Percentiles rank a stretch among this genome's conserved stretches.
Evolutionary conservation across 2,329 filamentous ascomycete genomes (phyloP).

Genomic region (Claviceps sp.): DNA sequence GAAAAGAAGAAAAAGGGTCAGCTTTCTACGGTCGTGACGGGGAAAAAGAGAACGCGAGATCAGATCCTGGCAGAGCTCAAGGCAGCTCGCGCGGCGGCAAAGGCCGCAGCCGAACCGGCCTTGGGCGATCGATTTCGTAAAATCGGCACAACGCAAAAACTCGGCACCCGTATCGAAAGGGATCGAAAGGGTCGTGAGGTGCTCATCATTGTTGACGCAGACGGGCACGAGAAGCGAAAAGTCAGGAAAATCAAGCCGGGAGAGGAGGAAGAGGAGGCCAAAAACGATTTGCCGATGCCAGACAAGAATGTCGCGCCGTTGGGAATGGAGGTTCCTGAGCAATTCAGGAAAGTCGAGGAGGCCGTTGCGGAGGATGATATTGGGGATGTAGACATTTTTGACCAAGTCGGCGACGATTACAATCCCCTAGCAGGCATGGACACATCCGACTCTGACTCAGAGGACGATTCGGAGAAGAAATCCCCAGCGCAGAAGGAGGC

Average conservation of each 20-base stretch:
- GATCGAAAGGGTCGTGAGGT: slow-evolving; percentile 50
- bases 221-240: slow-evolving; percentile 53
- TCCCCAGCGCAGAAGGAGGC: neutral
- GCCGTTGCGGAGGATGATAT: slow-evolving; percentile 31
- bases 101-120: slow-evolving; percentile 35
- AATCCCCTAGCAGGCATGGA: slow-evolving; percentile 49
- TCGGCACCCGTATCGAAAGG: slow-evolving; percentile 44
- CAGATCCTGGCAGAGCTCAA: slow-evolving; percentile 57
- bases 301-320: slow-evolving; percentile 43
- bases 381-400: slow-evolving; percentile 51
- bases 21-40: slow-evolving; percentile 39
- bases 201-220: slow-evolving; percentile 51
- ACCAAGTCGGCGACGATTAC: slow-evolving; percentile 52
- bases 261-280: slow-evolving; percentile 21
- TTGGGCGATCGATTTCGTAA: slow-evolving; percentile 51
- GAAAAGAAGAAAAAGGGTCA: slow-evolving; percentile 45
- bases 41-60: slow-evolving; percentile 49
- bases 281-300: slow-evolving; percentile 34
- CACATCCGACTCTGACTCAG: slow-evolving; percentile 30
- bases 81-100: slow-evolving; percentile 46
- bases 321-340: slow-evolving; percentile 53
- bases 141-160: slow-evolving; percentile 41
- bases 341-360: slow-evolving; percentile 34
- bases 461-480: slow-evolving; percentile 24
- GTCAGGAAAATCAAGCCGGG: slow-evolving; percentile 38